A percentile compares a stretch with the other conserved stretches of the same genome.
Conservation (phyloP, 345 rosid species). For the Isatis tinctoria region DNA sequence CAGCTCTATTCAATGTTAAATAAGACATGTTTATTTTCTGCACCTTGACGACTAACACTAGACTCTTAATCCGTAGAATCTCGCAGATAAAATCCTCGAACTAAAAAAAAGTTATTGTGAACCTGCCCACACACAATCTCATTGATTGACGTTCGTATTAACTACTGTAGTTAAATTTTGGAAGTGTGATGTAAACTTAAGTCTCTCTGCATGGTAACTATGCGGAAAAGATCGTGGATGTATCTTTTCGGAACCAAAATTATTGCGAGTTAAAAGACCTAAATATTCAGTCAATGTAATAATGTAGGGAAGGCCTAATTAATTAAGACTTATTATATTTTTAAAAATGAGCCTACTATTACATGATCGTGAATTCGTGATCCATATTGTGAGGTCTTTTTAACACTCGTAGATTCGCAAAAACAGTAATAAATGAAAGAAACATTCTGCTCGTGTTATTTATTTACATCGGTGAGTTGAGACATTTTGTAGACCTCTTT, state of each 20-base stretch:
- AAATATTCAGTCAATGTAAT: background rate
- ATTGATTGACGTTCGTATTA: constrained; percentile 8
- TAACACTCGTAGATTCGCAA: background rate
- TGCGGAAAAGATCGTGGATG: background rate
- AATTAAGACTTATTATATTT: too few relatives aligned
- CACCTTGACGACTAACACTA: background rate
- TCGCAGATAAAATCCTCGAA: background rate
- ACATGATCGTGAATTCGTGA: background rate
- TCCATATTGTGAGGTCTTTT: background rate
- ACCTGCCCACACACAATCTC: background rate
- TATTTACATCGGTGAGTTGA: constrained; percentile 19
- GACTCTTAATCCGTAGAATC: background rate
- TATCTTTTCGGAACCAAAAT: background rate
- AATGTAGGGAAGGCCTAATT: too few relatives aligned
- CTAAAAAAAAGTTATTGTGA: background rate
- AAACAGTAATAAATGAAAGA: constrained; percentile 13
- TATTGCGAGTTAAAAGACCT: background rate
- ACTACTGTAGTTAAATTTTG: background rate
- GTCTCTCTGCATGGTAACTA: background rate
- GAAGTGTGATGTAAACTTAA: constrained; percentile 2
- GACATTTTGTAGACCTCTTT: constrained; percentile 14
- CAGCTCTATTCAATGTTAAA: background rate
- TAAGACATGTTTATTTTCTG: background rate
- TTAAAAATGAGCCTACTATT: background rate
- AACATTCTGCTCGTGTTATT: constrained; percentile 27